phyloP scores from a whole-genome alignment of 140 eudicot genomes.

The Stevia rebaudiana region DNA sequence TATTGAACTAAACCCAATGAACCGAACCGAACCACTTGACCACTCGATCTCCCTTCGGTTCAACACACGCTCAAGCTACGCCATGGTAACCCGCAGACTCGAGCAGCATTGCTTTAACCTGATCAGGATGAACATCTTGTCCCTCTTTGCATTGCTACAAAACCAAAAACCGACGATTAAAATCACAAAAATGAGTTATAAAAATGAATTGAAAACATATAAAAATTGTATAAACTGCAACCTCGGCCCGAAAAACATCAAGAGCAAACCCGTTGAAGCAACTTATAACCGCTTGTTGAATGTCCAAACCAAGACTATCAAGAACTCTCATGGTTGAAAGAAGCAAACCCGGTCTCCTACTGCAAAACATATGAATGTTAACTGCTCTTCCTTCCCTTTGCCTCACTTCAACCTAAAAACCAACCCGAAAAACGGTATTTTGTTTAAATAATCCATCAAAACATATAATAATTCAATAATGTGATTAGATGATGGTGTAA shows the following conservation, averaged over 20 bases:
- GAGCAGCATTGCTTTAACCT: constrained; percentile 63
- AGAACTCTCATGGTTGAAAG: constrained; percentile 82
- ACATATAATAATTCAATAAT: neutral
- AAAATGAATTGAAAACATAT: neutral
- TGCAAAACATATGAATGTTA: constrained; percentile 90
- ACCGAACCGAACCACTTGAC: constrained; percentile 18
- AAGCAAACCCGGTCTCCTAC: constrained; percentile 82
- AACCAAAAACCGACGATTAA: neutral
- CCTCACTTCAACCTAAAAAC: constrained; percentile 77
- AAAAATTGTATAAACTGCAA: constrained; percentile 1
- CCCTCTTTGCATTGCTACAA: constrained; percentile 65
- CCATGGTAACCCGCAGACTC: constrained; percentile 72
- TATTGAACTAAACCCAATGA: neutral
- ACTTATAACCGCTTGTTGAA: constrained; percentile 96
- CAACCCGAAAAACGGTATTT: neutral
- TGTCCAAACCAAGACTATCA: constrained; percentile 78
- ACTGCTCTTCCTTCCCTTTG: constrained; percentile 88
- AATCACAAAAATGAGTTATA: neutral
- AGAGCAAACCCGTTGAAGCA: constrained; percentile 91
- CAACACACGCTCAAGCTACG: constrained; percentile 23
- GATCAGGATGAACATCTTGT: constrained; percentile 66
- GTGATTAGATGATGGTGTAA: neutral
- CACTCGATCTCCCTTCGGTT: neutral
- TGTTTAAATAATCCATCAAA: neutral
- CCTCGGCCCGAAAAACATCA: constrained; percentile 93